These are phyloP conservation scores for Annulohypoxylon bovei DNA, from an alignment of 495 filamentous ascomycete species.

Conservation along the genomic window DNA sequence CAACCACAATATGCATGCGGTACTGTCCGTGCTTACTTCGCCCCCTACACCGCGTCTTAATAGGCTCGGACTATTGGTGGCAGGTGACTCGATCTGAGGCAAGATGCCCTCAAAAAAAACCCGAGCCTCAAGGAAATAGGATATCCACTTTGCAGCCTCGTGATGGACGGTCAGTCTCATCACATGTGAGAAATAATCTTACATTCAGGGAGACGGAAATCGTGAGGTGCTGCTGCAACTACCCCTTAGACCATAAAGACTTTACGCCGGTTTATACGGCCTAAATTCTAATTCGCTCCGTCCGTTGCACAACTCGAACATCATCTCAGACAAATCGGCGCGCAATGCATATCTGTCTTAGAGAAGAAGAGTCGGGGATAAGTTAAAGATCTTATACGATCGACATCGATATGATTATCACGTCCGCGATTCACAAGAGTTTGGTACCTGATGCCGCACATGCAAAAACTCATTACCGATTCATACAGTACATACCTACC, in stretches of 20 bases:
- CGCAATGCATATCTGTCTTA: conserved; percentile 23
- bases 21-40: conserved; percentile 15
- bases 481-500: conserved; percentile 9
- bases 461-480: background rate
- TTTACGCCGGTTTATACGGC: conserved; percentile 3
- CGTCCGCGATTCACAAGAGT: conserved; percentile 9
- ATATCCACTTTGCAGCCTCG: background rate
- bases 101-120: conserved; percentile 6
- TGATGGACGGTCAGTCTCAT: conserved; percentile 5
- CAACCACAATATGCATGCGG: conserved; percentile 15
- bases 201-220: background rate
- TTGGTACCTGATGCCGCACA: conserved; percentile 9
- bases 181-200: conserved; percentile 1
- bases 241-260: conserved; percentile 4
- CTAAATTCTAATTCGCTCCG: conserved; percentile 14
- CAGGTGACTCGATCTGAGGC: conserved; percentile 15
- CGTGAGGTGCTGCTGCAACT: conserved; percentile 22
- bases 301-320: conserved; percentile 21
- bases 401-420: conserved; percentile 1
- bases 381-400: conserved; percentile 2
- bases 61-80: background rate
- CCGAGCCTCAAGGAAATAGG: background rate
- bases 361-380: background rate
- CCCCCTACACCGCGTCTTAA: background rate
- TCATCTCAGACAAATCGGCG: conserved; percentile 20